These are phyloP conservation scores for Parathielavia appendiculata DNA, from an alignment of 495 filamentous ascomycete species.

Conservation along the genomic window DNA sequence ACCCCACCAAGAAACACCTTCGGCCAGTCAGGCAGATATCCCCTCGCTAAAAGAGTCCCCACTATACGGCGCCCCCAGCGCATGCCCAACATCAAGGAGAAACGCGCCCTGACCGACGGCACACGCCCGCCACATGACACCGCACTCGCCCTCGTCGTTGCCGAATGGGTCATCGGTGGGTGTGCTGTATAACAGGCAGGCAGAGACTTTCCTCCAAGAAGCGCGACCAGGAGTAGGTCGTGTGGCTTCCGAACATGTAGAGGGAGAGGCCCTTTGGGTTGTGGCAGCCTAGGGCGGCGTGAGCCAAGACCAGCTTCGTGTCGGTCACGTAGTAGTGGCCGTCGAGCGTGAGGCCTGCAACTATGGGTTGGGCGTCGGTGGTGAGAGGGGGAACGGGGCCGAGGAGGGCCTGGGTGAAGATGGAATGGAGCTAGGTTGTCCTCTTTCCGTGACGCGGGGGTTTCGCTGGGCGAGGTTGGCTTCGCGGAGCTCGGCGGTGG, in stretches of 20 bases:
- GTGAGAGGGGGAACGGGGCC: conserved; percentile 35
- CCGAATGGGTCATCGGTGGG: conserved; percentile 32
- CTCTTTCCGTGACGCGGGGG: conserved; percentile 17
- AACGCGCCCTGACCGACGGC: conserved; percentile 41
- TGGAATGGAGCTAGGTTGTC: conserved; percentile 36
- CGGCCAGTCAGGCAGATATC: conserved; percentile 37
- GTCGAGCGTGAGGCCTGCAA: conserved; percentile 45
- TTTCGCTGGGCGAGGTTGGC: conserved; percentile 36
- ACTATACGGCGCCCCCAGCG: conserved; percentile 37
- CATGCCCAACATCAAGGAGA: conserved; percentile 40
- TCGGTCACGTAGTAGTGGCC: conserved; percentile 34
- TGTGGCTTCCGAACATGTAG: conserved; percentile 46
- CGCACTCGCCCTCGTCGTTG: conserved; percentile 40
- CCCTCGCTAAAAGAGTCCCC: conserved; percentile 37
- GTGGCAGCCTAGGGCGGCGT: conserved; percentile 43
- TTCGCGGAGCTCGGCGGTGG: conserved; percentile 37
- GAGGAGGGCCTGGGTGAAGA: conserved; percentile 40
- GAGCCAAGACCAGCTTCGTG: conserved; percentile 35
- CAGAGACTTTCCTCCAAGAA: conserved; percentile 34
- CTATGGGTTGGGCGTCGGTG: conserved; percentile 33
- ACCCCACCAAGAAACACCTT: conserved; percentile 1
- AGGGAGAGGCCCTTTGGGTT: conserved; percentile 39
- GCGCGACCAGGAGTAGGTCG: conserved; percentile 45
- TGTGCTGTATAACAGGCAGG: conserved; percentile 32
- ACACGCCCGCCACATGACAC: conserved; percentile 37